Conservation (phyloP, 345 rosid genomes). For the Kernera saxatilis region DNA sequence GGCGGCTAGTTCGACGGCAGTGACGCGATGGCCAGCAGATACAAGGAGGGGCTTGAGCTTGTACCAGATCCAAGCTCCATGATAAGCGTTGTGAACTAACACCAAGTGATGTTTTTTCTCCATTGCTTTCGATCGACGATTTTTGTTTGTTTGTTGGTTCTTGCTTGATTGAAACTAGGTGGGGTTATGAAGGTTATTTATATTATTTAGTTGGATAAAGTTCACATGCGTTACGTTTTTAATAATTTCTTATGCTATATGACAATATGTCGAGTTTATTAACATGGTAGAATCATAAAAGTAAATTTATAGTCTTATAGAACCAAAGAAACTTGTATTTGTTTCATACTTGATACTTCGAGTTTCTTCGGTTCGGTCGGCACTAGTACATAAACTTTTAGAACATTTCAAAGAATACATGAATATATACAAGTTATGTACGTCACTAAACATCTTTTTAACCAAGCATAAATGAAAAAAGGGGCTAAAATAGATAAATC, state of each 20-base stretch:
- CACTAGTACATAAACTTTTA: too few relatives aligned
- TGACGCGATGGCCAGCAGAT: conserved; percentile 31
- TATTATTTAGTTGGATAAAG: not conserved
- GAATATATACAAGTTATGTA: too few relatives aligned
- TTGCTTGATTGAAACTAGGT: not conserved
- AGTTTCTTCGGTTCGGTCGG: too few relatives aligned
- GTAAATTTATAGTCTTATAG: too few relatives aligned
- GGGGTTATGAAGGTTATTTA: not conserved
- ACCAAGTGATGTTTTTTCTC: conserved; percentile 27
- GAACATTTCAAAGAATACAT: too few relatives aligned
- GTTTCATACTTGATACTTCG: too few relatives aligned
- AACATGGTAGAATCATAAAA: not conserved
- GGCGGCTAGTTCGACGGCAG: conserved; percentile 32
- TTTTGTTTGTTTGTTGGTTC: not conserved
- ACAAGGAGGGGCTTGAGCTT: conserved; percentile 34
- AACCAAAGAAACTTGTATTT: too few relatives aligned
- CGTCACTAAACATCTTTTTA: not conserved
- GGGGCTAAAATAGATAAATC: not conserved
- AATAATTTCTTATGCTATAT: not conserved
- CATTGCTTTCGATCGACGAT: not conserved
- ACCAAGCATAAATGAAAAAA: not conserved
- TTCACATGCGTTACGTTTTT: not conserved
- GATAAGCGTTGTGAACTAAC: conserved; percentile 35
- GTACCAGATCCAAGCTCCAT: conserved; percentile 37
- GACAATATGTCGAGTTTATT: not conserved